Evolutionary conservation across 2,329 filamentous ascomycete genomes (phyloP).

Genomic region (Ophiostoma novo-ulmi): DNA sequence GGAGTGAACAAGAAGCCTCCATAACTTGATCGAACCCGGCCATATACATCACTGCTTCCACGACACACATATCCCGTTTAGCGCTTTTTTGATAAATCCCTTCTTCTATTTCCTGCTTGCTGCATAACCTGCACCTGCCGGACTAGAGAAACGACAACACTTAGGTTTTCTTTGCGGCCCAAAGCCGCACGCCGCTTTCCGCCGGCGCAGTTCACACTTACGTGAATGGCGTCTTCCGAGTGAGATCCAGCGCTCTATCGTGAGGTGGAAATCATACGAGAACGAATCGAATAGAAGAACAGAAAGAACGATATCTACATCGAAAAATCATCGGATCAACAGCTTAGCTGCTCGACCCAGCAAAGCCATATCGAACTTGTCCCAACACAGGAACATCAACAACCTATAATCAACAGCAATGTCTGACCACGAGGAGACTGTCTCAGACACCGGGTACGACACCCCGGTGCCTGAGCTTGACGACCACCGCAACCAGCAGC

Average conservation of each 20-base stretch:
- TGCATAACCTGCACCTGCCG: slow-evolving; percentile 19
- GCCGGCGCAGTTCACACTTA: slow-evolving; percentile 25
- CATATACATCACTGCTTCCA: slow-evolving; percentile 11
- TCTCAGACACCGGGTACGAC: slow-evolving; percentile 59
- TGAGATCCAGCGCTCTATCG: slow-evolving; percentile 26
- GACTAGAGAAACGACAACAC: slow-evolving; percentile 21
- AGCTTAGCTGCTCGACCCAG: neutral
- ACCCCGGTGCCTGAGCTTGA: slow-evolving; percentile 76
- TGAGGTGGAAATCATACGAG: slow-evolving; percentile 24
- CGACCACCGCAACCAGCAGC: slow-evolving; percentile 70
- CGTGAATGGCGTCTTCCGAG: slow-evolving; percentile 29
- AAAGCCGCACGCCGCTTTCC: slow-evolving; percentile 28
- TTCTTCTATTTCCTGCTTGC: slow-evolving; percentile 17
- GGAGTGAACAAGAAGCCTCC: slow-evolving; percentile 97
- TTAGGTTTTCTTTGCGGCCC: slow-evolving; percentile 24
- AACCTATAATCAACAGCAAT: slow-evolving; percentile 40
- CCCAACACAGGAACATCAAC: slow-evolving; percentile 28
- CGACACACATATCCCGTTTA: slow-evolving; percentile 11
- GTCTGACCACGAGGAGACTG: slow-evolving; percentile 61
- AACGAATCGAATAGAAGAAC: neutral
- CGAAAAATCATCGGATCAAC: neutral
- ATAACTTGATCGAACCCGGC: slow-evolving; percentile 59
- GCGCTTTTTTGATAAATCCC: slow-evolving; percentile 13
- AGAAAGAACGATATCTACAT: slow-evolving; percentile 6
- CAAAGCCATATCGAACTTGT: slow-evolving; percentile 7